Evolutionary conservation across 495 filamentous ascomycete genomes (phyloP), one percentile per base, ranked within the genome.

Genomic region (Xylaria telfairii): DNA sequence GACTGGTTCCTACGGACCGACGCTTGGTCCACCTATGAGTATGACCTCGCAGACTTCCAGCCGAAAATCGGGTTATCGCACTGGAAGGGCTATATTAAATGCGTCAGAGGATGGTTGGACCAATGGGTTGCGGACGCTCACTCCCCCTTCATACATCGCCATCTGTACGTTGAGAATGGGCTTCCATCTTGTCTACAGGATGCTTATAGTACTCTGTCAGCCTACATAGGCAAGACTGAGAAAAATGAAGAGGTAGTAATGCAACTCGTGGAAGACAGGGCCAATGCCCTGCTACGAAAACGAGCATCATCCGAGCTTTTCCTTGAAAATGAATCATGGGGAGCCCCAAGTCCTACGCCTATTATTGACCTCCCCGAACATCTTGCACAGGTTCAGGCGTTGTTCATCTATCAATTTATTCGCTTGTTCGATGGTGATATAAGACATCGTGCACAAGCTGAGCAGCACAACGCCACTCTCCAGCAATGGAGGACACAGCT

Each of bases 371-470:
- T 44, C 1, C 13, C 12, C 6, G 60, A 83, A 32, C 72, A 82
- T 6, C 75, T 84, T 2, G 78, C 77, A 41, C 74, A 74, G 41
- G 75, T 77, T 0, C 81, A 83, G 51, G 77, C 81, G 0, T 70
- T 83, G 17, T 70, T 83, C 32, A 71, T 83, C 5, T 75, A 77
- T 12, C 78, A 79, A 69, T 82, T 79, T 65, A 78, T 85, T n/a
- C 65, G 79, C 17, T 72, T 81, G 34, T 75, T 81, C 19, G 71
- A 78, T 47, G 77, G 73, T 3, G 12, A 71, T 32, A 68, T 74
- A 24, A 68, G 64, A 19, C 34, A 49, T 13, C 72, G 72, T 17
- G 68, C 63, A 4, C 34, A 61, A 30, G 72, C 68, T 4, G 72
- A 73, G 30, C 32, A 44, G 32, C 54, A 44, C 2, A 42, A 64